Evolutionary conservation across 495 filamentous ascomycete genomes (phyloP).

Genomic region (Aspergillus leporis): DNA sequence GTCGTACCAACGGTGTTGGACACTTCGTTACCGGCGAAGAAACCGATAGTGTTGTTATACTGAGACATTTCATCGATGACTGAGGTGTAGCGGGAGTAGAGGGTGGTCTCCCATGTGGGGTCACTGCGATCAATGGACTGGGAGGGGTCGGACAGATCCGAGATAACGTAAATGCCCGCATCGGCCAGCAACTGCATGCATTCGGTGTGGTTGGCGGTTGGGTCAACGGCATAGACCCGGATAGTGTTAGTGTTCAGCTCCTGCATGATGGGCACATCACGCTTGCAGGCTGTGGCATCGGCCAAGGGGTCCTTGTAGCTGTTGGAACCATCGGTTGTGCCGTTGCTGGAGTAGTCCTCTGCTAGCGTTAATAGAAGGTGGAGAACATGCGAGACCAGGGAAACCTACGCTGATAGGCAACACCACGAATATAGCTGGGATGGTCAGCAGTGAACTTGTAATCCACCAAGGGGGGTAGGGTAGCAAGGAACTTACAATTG

Average conservation of each 20-base stretch:
- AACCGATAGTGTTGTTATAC: constrained; percentile 88
- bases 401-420: constrained; percentile 77
- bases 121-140: constrained; percentile 80
- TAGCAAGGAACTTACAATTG: constrained; percentile 65
- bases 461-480: no score
- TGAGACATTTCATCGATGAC: constrained; percentile 78
- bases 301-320: constrained; percentile 70
- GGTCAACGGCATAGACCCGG: constrained; percentile 90
- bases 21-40: constrained; percentile 97
- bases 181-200: constrained; percentile 84
- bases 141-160: constrained; percentile 78
- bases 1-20: constrained; percentile 84
- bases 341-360: constrained; percentile 51
- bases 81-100: constrained; percentile 76
- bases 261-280: constrained; percentile 79
- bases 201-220: constrained; percentile 69
- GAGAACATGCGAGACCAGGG: constrained; percentile 11
- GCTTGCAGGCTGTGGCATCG: constrained; percentile 64
- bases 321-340: constrained; percentile 30
- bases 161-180: constrained; percentile 91
- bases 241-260: constrained; percentile 84
- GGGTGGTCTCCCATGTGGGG: constrained; percentile 71
- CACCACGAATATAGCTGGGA: constrained; percentile 70
- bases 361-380: constrained; percentile 17
- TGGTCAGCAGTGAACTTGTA: constrained; percentile 16